These are phyloP conservation scores for Russula sp. DNA, from an alignment of 768 basidiomycete species.

Conservation along the genomic window DNA sequence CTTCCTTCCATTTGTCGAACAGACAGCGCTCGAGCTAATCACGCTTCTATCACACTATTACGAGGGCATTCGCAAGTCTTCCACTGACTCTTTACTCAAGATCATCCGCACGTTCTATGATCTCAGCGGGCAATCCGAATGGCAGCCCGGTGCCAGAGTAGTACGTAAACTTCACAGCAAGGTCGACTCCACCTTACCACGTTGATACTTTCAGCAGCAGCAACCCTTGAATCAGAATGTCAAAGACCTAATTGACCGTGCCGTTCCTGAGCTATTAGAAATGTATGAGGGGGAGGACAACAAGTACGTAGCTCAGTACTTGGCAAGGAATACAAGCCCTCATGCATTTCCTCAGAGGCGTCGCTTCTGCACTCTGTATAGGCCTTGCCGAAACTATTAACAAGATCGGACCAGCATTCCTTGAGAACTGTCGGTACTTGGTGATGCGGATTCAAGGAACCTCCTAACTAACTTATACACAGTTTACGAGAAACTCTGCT, in stretches of 20 bases:
- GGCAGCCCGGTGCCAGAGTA: conserved; percentile 64
- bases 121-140: conserved; percentile 72
- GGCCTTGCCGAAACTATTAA: conserved; percentile 88
- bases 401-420: conserved; percentile 82
- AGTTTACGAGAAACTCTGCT: conserved; percentile 76
- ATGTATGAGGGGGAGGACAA: conserved; percentile 95
- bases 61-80: conserved; percentile 94
- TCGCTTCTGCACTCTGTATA: conserved; percentile 81
- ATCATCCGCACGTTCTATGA: conserved; percentile 90
- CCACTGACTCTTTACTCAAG: conserved; percentile 80
- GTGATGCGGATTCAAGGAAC: conserved; percentile 8
- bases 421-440: conserved; percentile 58
- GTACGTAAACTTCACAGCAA: conserved; percentile 35
- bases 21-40: conserved; percentile 70
- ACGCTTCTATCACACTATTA: conserved; percentile 85
- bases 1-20: conserved; percentile 90
- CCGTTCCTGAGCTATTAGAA: conserved; percentile 68
- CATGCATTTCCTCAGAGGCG: conserved; percentile 46
- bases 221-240: conserved; percentile 57
- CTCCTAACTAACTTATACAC: background rate
- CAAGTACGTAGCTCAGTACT: conserved; percentile 57
- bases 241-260: conserved; percentile 69
- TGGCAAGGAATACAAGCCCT: background rate
- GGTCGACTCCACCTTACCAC: background rate
- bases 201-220: background rate